Percentiles rank a stretch among this genome's conserved stretches.
phyloP scores from a whole-genome alignment of 1,284 basidiomycete genomes.

The Microbotryum lychnidis-dioicae region DNA sequence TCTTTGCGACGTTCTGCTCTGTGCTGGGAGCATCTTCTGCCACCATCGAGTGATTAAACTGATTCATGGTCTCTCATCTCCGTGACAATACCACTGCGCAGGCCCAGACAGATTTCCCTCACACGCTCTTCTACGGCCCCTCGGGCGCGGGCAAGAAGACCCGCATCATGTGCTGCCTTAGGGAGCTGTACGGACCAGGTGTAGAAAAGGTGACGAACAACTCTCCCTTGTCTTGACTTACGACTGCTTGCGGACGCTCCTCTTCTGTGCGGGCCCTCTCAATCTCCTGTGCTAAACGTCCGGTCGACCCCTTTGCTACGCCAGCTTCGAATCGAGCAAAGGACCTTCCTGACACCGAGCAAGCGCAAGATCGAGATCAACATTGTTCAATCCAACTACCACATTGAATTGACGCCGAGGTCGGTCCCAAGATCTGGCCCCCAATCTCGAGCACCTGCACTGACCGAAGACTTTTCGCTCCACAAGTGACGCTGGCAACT shows the following conservation, averaged over 20 bases:
- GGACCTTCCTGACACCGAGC: constrained; percentile 89
- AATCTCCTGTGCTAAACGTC: background rate
- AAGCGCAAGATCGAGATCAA: constrained; percentile 94
- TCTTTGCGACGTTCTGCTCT: background rate
- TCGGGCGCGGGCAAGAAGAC: constrained; percentile 98
- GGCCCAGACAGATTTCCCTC: constrained; percentile 67
- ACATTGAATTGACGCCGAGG: constrained; percentile 97
- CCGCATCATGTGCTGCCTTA: constrained; percentile 77
- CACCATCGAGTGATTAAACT: background rate
- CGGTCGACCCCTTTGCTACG: background rate
- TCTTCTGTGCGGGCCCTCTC: constrained; percentile 16
- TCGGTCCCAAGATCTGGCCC: constrained; percentile 38
- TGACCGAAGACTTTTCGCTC: constrained; percentile 3
- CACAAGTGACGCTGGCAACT: constrained; percentile 85
- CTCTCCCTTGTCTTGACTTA: background rate
- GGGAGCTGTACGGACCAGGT: constrained; percentile 83
- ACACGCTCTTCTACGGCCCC: constrained; percentile 96
- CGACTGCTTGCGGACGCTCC: background rate
- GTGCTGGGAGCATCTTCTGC: background rate
- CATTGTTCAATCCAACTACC: constrained; percentile 92
- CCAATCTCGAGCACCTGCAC: background rate
- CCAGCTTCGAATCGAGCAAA: constrained; percentile 95
- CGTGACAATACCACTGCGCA: background rate
- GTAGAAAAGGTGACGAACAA: constrained; percentile 69
- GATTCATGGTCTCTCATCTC: background rate